phyloP scores from a whole-genome alignment of 371 early-diverging fungal species.

The Circinella minor region DNA sequence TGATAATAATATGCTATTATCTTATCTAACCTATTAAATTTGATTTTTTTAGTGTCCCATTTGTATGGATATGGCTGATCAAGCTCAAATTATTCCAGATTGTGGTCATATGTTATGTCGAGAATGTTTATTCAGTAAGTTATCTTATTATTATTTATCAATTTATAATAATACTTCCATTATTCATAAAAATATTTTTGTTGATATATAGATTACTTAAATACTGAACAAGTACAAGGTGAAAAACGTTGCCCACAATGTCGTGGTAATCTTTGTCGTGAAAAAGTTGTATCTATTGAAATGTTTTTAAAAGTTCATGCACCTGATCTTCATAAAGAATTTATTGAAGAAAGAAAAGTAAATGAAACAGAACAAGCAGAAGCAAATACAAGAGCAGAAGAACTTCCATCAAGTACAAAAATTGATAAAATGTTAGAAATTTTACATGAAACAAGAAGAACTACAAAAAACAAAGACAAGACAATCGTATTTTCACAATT shows the following conservation, averaged over 20 bases:
- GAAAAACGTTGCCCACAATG: constrained; percentile 47
- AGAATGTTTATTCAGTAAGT: constrained; percentile 45
- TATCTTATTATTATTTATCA: no score
- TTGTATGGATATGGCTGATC: constrained; percentile 49
- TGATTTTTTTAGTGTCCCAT: constrained; percentile 40
- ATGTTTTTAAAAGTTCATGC: constrained; percentile 36
- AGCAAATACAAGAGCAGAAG: background rate
- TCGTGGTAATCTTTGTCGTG: constrained; percentile 31
- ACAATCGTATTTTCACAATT: constrained; percentile 88
- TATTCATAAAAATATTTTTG: no score
- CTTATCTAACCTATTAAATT: background rate
- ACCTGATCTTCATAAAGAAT: constrained; percentile 27
- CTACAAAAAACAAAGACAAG: constrained; percentile 55
- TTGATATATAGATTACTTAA: constrained; percentile 24
- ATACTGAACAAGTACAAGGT: constrained; percentile 7
- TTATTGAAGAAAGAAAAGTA: background rate
- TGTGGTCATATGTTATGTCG: constrained; percentile 57
- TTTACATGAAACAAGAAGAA: constrained; percentile 31
- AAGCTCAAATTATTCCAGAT: constrained; percentile 33
- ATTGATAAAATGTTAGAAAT: constrained; percentile 59
- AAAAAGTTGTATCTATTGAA: constrained; percentile 26
- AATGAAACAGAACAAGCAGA: background rate
- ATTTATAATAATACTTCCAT: no score
- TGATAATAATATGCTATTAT: background rate
- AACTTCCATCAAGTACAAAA: constrained; percentile 40